Conservation (phyloP, 2,329 filamentous ascomycete genomes). For the Lasiodiplodia sp. region DNA sequence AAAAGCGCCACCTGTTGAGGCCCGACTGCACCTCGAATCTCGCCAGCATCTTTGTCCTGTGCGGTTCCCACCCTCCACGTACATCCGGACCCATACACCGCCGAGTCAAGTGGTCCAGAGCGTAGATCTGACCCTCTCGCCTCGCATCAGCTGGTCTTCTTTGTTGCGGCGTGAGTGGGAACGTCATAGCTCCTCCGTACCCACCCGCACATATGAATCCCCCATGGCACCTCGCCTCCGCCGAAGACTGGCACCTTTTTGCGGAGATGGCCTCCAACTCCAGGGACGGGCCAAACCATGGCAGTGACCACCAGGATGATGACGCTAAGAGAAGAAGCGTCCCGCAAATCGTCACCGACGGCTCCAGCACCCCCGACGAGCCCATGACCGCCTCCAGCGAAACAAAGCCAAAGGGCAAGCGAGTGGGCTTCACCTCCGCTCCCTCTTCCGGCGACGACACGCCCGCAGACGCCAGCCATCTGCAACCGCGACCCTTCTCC, state of each 20-base stretch:
- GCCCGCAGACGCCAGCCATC: constrained; percentile 8
- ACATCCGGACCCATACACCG: constrained; percentile 24
- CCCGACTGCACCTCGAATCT: constrained; percentile 29
- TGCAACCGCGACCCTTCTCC: constrained; percentile 9
- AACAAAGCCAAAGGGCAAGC: constrained; percentile 22
- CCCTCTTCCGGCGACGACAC: constrained; percentile 21
- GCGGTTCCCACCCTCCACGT: constrained; percentile 27
- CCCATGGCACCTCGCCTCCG: constrained; percentile 29
- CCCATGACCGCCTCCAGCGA: constrained; percentile 1
- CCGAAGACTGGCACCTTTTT: constrained; percentile 27
- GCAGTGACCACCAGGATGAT: background rate
- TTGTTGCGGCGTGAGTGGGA: constrained; percentile 9
- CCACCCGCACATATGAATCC: constrained; percentile 31
- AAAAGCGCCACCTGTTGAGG: constrained; percentile 12
- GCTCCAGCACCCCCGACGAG: constrained; percentile 17
- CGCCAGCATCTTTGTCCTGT: constrained; percentile 22
- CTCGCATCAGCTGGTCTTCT: constrained; percentile 17
- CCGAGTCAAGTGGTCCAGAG: constrained; percentile 23
- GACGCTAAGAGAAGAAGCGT: background rate
- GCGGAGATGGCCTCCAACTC: constrained; percentile 28
- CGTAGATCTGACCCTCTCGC: constrained; percentile 27
- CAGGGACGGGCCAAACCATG: constrained; percentile 22
- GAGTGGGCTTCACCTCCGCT: constrained; percentile 28
- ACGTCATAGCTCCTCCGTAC: constrained; percentile 30
- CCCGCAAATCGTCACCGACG: constrained; percentile 24